Base-by-base conservation (phyloP, 2,329 filamentous ascomycete genomes). In the Tolypocladium sp. region DNA sequence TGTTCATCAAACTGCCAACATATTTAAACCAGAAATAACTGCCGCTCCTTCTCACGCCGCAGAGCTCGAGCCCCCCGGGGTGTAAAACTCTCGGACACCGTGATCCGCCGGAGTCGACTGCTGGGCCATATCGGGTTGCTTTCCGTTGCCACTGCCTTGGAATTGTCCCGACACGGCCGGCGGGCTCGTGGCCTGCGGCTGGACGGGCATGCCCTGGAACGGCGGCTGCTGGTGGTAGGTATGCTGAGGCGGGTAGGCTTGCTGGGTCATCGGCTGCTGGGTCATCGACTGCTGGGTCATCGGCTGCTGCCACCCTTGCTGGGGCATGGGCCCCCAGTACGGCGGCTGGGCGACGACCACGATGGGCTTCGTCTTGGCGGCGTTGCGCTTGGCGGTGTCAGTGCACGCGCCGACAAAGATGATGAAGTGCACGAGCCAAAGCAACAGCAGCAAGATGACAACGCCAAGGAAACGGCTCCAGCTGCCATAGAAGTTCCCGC, bases 321-420 rank as follows among this genome's bases (percentile, higher is more conserved):
- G 51, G 56, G 0, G 27, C 27, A 20, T 25, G 25, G 54, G 44
- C 35, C 27, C 49, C 46, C 49, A 52, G 30, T 52, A 52, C 49
- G 49, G 30, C 49, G 49, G 49, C 49, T 52, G 49, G 49, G 49
- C 49, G 17, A 35, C 49, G 49, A 52, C 49, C 49, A 52, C 35
- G 27, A 52, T 52, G 49, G 49, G 49, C 17, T n/a, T 33, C 27
- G 27, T 12, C 53, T 52, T 59, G 55, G 56, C 35, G 41, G 58
- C 30, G 55, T 59, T 61, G 27, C 55, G 25, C 60, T 62, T 51
- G 12, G 65, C 59, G 22, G 65, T 60, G 27, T 60, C 57, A 52
- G 70, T 60, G 30, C 70, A 51, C 53, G 62, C 66, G 40, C 68
- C 67, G 2, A 70, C 59, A 15, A 69, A 35, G 42, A 66, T 53